Evolutionary conservation across 495 filamentous ascomycete species (phyloP), one percentile per base, ranked within the genome.

Genomic region (Daldinia bambusicola): DNA sequence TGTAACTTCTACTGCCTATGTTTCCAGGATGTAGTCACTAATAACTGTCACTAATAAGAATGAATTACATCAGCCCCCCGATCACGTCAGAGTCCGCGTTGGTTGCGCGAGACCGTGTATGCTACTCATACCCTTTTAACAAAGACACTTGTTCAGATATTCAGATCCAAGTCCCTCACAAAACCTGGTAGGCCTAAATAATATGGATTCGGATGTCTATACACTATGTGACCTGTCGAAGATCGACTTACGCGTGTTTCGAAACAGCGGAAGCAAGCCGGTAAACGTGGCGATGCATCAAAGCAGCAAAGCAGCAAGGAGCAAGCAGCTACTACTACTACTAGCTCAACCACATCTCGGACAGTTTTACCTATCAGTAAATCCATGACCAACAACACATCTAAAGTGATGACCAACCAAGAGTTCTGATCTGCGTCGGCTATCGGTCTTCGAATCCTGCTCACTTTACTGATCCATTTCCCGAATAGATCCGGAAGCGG

Each of bases 71-170:
- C 71, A 70, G 67, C 67, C 30, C 16, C 36, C 16, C 45, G 51
- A 71, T 67, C 71, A 74, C 71, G 71, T 71, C 71, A 74, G 67
- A 67, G 63, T 34, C 63, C 48, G 34, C 60, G 9, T 60, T 12
- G 37, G 31, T 74, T 43, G 60, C 71, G 71, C 67, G 61, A 74
- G 57, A 70, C 6, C 30, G 8, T 31, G 32, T 20, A 63, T 40
- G 56, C 40, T 43, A 31, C 26, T 18, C 2, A 9, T 53, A 41
- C 32, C 32, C 36, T 26, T 7, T 16, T 4, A 50, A 38, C 48
- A 63, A 63, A 53, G 43, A 51, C 18, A 26, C 1, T 26, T 26
- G 26, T 26, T 26, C 26, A 26, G 26, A 26, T 26, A 26, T 26
- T 26, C 26, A 26, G 26, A 26, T 26, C 3, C 26, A 26, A 26